A percentile compares a stretch with the other conserved stretches of the same genome.
These are phyloP conservation scores for Albatrellus ellisii DNA, from an alignment of 768 basidiomycete genomes.

Conservation along the genomic window DNA sequence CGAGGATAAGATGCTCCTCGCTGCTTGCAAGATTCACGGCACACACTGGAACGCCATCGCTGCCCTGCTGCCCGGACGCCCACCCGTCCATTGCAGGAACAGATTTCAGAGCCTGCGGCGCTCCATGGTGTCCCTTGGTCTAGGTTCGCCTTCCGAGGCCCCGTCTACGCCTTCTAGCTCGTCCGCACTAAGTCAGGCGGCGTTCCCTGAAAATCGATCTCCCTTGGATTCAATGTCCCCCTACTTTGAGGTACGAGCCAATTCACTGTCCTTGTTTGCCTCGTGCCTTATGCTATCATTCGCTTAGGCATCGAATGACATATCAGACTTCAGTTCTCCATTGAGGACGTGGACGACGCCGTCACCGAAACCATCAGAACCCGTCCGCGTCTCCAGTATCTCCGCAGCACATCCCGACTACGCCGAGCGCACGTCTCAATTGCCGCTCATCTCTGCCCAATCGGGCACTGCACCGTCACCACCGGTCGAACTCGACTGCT, in stretches of 20 bases:
- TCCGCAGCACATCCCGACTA: no score
- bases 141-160: neutral
- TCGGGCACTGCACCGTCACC: no score
- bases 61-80: neutral
- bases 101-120: conserved; percentile 3
- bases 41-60: conserved; percentile 7
- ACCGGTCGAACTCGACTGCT: no score
- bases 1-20: conserved; percentile 8
- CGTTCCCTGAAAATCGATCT: neutral
- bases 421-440: no score
- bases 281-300: neutral
- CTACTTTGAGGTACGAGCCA: neutral
- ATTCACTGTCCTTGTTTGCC: neutral
- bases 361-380: no score
- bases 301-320: neutral
- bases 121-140: neutral
- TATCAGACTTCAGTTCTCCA: no score
- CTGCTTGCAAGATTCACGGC: conserved; percentile 3
- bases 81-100: conserved; percentile 6
- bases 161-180: neutral
- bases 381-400: no score
- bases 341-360: no score
- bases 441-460: no score
- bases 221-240: neutral
- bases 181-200: neutral